A percentile compares a stretch with the other conserved stretches of the same genome.
phyloP scores from a whole-genome alignment of 306 rosid species.

The Sphenostylis stenocarpa region DNA sequence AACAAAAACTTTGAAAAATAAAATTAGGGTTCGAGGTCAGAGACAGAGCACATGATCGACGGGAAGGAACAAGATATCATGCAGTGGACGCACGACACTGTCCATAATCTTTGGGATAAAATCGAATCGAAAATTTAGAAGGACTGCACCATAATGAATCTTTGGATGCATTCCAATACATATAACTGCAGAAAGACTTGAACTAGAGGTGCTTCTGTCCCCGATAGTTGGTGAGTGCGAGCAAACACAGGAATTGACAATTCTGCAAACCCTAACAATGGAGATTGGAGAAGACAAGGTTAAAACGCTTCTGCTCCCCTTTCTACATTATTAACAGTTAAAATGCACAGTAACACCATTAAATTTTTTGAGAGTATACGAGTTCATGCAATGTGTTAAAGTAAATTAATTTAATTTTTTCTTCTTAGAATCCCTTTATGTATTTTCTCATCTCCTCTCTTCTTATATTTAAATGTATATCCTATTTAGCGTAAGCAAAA shows the following conservation, averaged over 20 bases:
- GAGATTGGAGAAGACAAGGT: background rate
- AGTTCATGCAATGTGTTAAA: background rate
- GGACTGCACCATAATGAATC: background rate
- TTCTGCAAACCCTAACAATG: slow-evolving; percentile 27
- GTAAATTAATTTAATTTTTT: too few relatives aligned
- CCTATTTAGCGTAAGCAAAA: too few relatives aligned
- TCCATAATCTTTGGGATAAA: background rate
- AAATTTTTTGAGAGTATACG: background rate
- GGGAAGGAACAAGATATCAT: background rate
- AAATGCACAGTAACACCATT: background rate
- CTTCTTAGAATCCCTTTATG: too few relatives aligned
- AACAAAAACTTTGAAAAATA: background rate
- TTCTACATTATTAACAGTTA: background rate
- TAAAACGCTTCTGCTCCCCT: background rate
- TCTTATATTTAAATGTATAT: too few relatives aligned
- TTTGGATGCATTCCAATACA: background rate
- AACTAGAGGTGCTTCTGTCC: background rate
- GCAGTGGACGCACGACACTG: slow-evolving; percentile 15
- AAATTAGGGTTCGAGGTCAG: slow-evolving; percentile 28
- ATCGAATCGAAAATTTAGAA: background rate
- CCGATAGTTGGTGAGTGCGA: background rate
- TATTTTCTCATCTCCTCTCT: too few relatives aligned
- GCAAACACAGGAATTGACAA: background rate
- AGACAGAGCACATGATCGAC: background rate
- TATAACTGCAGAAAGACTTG: background rate